Conservation (phyloP, 306 rosid genomes). For the Sicyos edulis region DNA sequence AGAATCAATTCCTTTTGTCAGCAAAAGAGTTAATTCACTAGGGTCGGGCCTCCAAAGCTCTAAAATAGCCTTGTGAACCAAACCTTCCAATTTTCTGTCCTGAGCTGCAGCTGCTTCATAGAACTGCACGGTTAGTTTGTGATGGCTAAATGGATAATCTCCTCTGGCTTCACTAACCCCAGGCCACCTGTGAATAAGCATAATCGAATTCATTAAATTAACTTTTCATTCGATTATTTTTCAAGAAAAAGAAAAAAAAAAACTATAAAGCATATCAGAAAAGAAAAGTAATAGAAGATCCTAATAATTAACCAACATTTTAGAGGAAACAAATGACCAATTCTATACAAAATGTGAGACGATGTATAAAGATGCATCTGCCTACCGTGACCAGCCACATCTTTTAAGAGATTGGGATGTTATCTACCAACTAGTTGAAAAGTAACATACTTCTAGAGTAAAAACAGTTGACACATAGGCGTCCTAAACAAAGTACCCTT, state of each 20-base stretch:
- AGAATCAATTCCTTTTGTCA: constrained; percentile 85
- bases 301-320: not conserved
- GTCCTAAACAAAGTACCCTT: not conserved
- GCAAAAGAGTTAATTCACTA: constrained; percentile 79
- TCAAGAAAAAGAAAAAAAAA: not conserved
- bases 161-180: constrained; percentile 94
- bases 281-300: not conserved
- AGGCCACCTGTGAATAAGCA: constrained; percentile 64
- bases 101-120: constrained; percentile 98
- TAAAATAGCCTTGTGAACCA: constrained; percentile 97
- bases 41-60: constrained; percentile 99
- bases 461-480: not conserved
- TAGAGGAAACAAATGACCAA: not conserved
- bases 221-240: not conserved
- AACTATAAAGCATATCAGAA: not conserved
- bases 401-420: not conserved
- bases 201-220: not conserved
- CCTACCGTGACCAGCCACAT: not conserved
- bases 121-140: constrained; percentile 92
- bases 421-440: not conserved
- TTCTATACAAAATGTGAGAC: not conserved
- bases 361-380: not conserved
- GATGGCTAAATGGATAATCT: constrained; percentile 99
- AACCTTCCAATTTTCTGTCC: constrained; percentile 94
- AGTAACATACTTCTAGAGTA: not conserved